A percentile compares a stretch with the other conserved stretches of the same genome.
Evolutionary conservation across 2,329 filamentous ascomycete species (phyloP).

Genomic region (Elsinoe batatas): DNA sequence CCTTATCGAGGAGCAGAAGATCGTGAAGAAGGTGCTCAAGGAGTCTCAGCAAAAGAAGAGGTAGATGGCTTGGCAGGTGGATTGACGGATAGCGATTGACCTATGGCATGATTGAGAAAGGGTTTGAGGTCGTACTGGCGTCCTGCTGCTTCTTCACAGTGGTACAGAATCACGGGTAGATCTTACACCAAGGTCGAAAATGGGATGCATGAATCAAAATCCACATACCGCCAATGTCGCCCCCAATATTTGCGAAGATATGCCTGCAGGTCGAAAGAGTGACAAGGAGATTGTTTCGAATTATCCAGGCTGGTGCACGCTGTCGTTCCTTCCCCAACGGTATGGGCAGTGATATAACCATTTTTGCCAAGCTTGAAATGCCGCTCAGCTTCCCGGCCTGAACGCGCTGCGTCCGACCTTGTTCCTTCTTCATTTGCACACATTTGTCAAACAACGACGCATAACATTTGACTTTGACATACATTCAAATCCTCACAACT

Average conservation of each 20-base stretch:
- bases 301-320: neutral
- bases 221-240: neutral
- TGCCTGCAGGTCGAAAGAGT: neutral
- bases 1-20: slow-evolving; percentile 99
- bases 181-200: slow-evolving; percentile 10
- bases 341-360: no score
- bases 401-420: no score
- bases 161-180: slow-evolving; percentile 2
- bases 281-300: neutral
- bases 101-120: slow-evolving; percentile 3
- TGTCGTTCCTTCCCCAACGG: neutral
- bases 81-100: neutral
- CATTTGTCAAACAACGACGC: neutral
- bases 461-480: neutral
- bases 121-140: slow-evolving; percentile 6
- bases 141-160: slow-evolving; percentile 4
- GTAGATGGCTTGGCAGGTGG: slow-evolving; percentile 22
- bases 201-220: slow-evolving; percentile 10
- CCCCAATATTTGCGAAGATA: neutral
- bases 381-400: no score
- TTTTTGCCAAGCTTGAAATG: no score
- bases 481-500: neutral
- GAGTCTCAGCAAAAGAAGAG: slow-evolving; percentile 76
- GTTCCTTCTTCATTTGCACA: no score
- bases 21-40: slow-evolving; percentile 99